phyloP scores from a whole-genome alignment of 2,329 filamentous ascomycete species.

The Ophiostoma ips region DNA sequence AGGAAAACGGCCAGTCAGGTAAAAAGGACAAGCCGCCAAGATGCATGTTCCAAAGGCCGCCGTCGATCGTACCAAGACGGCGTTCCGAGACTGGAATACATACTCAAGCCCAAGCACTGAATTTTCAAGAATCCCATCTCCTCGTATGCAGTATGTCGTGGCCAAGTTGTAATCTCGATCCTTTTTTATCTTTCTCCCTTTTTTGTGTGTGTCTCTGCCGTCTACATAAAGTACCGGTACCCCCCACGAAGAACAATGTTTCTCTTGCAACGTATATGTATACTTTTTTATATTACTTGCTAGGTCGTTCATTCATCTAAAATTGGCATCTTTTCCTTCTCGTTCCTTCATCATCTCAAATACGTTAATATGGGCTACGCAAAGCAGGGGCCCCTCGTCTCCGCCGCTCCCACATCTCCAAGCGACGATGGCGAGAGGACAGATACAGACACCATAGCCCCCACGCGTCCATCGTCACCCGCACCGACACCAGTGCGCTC shows the following conservation, averaged over 20 bases:
- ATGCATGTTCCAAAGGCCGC: not conserved
- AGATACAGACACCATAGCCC: not conserved
- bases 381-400: too few relatives aligned
- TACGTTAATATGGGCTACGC: too few relatives aligned
- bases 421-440: not conserved
- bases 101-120: not conserved
- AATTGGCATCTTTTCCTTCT: too few relatives aligned
- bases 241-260: not conserved
- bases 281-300: too few relatives aligned
- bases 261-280: too few relatives aligned
- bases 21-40: not conserved
- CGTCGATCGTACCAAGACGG: constrained; percentile 2
- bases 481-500: not conserved
- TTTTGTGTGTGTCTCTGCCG: not conserved
- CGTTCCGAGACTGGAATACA: not conserved
- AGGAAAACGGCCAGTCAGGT: not conserved
- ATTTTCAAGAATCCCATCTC: not conserved
- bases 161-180: not conserved
- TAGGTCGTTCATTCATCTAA: too few relatives aligned
- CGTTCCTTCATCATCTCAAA: too few relatives aligned
- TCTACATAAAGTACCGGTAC: not conserved
- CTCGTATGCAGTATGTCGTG: not conserved
- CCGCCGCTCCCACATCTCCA: not conserved
- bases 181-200: not conserved
- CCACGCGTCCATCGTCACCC: not conserved